These are phyloP conservation scores for Ogataea methylovora DNA, from an alignment of 805 yeast genomes.

Conservation along the genomic window DNA sequence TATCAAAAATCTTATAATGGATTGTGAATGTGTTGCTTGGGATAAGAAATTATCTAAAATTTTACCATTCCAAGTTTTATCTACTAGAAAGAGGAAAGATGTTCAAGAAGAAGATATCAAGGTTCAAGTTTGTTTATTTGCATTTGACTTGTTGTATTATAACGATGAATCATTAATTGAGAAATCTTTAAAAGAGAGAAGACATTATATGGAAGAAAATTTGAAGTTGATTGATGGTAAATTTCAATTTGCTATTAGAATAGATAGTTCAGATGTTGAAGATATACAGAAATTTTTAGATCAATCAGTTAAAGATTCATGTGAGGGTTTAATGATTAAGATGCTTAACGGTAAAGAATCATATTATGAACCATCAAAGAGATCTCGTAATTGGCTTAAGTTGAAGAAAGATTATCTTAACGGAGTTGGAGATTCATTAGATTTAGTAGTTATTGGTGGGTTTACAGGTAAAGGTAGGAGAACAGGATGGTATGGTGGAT, in stretches of 20 bases:
- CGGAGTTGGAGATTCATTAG: slow-evolving; percentile 94
- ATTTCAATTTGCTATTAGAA: slow-evolving; percentile 70
- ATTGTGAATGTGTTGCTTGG: slow-evolving; percentile 98
- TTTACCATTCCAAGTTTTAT: slow-evolving; percentile 85
- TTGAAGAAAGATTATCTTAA: slow-evolving; percentile 90
- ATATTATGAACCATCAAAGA: slow-evolving; percentile 86
- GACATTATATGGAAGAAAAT: slow-evolving; percentile 49
- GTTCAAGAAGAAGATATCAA: slow-evolving; percentile 83
- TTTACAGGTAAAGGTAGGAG: slow-evolving; percentile 91
- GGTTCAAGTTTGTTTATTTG: slow-evolving; percentile 87
- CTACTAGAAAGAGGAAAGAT: slow-evolving; percentile 91
- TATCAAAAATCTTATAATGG: slow-evolving; percentile 64
- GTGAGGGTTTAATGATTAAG: slow-evolving; percentile 97
- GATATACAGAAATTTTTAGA: slow-evolving; percentile 83
- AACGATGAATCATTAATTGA: slow-evolving; percentile 69
- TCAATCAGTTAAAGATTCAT: slow-evolving; percentile 78
- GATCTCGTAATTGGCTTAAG: slow-evolving; percentile 94
- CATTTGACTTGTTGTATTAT: slow-evolving; percentile 74
- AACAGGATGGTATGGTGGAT: slow-evolving; percentile 94
- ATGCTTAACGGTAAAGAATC: slow-evolving; percentile 76
- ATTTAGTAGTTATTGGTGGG: slow-evolving; percentile 89
- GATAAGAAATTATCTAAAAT: slow-evolving; percentile 71
- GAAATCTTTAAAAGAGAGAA: slow-evolving; percentile 60
- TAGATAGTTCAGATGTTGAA: slow-evolving; percentile 60
- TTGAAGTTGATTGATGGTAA: slow-evolving; percentile 64